Evolutionary conservation across 75 land plant genomes (phyloP).

Genomic region (Gnetum montanum): DNA sequence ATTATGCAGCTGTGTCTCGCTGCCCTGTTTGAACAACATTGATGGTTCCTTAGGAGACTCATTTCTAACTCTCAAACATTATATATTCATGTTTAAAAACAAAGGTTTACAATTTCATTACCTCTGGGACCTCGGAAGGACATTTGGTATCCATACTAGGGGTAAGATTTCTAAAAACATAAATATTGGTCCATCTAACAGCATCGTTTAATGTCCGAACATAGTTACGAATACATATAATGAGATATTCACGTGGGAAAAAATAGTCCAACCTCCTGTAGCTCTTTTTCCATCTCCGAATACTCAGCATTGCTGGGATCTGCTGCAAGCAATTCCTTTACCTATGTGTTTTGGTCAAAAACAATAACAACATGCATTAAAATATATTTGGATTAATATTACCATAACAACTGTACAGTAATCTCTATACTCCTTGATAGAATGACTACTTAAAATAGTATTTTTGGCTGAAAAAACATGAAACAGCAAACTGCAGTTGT

Average conservation of each 20-base stretch:
- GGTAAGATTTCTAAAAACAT: neutral
- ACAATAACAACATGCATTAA: neutral
- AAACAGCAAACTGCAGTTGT: neutral
- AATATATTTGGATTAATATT: neutral
- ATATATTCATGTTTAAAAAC: conserved; percentile 5
- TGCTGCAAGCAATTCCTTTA: conserved; percentile 50
- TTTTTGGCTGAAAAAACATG: no score
- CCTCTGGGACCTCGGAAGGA: neutral
- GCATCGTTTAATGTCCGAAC: neutral
- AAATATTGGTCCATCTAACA: neutral
- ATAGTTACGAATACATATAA: neutral
- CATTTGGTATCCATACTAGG: neutral
- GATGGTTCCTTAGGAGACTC: conserved; percentile 56
- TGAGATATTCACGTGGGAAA: neutral
- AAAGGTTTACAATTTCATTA: neutral
- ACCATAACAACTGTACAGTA: no score
- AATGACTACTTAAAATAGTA: no score
- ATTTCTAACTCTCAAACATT: conserved; percentile 8
- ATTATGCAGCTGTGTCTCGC: conserved; percentile 31
- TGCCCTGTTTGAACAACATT: conserved; percentile 69
- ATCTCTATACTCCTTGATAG: neutral
- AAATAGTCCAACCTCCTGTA: conserved; percentile 58
- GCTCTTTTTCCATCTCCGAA: conserved; percentile 72
- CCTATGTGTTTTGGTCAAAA: conserved; percentile 36
- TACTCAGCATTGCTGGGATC: conserved; percentile 87